phyloP scores from a whole-genome alignment of 257 asterid species.

The Salvia splendens region DNA sequence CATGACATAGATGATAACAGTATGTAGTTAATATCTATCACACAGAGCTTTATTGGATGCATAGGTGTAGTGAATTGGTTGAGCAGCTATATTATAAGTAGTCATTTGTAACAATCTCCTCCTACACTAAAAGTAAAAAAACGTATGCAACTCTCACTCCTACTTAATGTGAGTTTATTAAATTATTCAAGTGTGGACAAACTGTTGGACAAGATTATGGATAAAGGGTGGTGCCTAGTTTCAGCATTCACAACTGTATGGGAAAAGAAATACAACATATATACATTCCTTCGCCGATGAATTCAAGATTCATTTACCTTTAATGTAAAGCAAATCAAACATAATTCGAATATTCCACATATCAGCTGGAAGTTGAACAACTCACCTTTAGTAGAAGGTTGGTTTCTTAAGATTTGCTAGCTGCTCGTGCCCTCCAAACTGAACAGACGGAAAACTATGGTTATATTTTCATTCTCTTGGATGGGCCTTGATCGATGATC shows the following conservation, averaged over 20 bases:
- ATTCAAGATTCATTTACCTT: background rate
- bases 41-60: background rate
- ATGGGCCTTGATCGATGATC: slow-evolving; percentile 90
- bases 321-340: too few species aligned
- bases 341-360: too few species aligned
- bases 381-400: background rate
- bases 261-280: background rate
- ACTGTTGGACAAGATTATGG: background rate
- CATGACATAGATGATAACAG: background rate
- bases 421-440: background rate
- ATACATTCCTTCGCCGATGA: slow-evolving; percentile 3
- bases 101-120: slow-evolving; percentile 13
- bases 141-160: background rate
- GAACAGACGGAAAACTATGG: background rate
- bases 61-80: slow-evolving; percentile 13
- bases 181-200: background rate
- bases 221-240: background rate
- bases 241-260: slow-evolving; percentile 2
- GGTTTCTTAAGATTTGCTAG: background rate
- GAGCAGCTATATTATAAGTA: slow-evolving; percentile 14
- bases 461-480: slow-evolving; percentile 77
- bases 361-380: too few species aligned
- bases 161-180: background rate
- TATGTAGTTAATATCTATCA: background rate
- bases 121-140: background rate